phyloP scores from a whole-genome alignment of 371 early-diverging fungal genomes.

The Syncephalastrum monosporum region DNA sequence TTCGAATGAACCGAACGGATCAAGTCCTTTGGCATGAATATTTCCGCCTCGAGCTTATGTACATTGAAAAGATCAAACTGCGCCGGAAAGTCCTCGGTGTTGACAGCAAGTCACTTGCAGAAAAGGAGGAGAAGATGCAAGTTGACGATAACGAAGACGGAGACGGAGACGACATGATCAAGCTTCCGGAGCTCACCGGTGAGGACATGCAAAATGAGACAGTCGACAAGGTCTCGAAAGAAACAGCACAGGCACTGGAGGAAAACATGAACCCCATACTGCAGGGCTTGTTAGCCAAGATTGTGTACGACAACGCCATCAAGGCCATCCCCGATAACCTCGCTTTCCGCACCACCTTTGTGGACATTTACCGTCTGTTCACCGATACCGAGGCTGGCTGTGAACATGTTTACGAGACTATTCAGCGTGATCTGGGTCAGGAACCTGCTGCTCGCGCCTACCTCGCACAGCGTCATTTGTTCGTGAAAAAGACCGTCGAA shows the following conservation, averaged over 20 bases:
- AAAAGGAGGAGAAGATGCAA: conserved; percentile 33
- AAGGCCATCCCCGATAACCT: conserved; percentile 71
- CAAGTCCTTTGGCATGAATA: conserved; percentile 88
- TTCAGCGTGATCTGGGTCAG: conserved; percentile 58
- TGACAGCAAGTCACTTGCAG: conserved; percentile 33
- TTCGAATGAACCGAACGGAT: conserved; percentile 78
- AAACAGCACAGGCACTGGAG: conserved; percentile 44
- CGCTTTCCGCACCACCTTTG: conserved; percentile 72
- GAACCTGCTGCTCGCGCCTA: conserved; percentile 60
- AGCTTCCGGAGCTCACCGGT: conserved; percentile 59
- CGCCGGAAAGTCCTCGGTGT: conserved; percentile 81
- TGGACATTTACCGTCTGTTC: conserved; percentile 66
- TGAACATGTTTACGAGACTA: conserved; percentile 58
- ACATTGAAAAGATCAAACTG: conserved; percentile 80
- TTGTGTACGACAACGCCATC: conserved; percentile 86
- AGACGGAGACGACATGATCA: conserved; percentile 53
- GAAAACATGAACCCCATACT: conserved; percentile 70
- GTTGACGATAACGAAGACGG: conserved; percentile 35
- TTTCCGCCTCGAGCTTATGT: conserved; percentile 88
- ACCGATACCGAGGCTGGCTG: conserved; percentile 51
- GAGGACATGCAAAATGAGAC: conserved; percentile 49
- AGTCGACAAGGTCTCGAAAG: conserved; percentile 44
- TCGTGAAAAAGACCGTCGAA: conserved; percentile 28
- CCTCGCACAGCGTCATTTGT: conserved; percentile 56
- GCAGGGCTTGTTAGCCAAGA: conserved; percentile 76